Conservation (phyloP, 2,329 filamentous ascomycete species). For the Escovopsis sp. region DNA sequence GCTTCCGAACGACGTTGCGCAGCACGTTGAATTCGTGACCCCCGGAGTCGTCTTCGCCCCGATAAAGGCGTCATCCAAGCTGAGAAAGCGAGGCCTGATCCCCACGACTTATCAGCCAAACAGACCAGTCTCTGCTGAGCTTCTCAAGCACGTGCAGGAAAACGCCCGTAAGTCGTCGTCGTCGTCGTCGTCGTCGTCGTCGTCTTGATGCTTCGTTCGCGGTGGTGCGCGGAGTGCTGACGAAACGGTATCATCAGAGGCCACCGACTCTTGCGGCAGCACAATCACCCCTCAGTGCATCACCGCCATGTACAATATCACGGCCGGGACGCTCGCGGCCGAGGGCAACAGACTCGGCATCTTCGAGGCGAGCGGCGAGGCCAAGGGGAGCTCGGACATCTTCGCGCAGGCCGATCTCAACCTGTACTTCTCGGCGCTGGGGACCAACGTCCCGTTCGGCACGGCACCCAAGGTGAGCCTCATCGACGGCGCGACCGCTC, state of each 20-base stretch:
- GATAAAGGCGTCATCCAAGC: neutral
- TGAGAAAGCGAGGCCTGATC: neutral
- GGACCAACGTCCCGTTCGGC: conserved; percentile 25
- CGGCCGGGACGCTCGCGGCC: conserved; percentile 20
- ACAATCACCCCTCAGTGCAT: conserved; percentile 44
- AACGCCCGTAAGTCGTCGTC: conserved; percentile 1
- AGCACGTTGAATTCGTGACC: conserved; percentile 27
- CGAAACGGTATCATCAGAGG: neutral
- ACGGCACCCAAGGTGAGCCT: conserved; percentile 28
- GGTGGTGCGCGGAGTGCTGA: neutral
- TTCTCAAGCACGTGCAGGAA: neutral
- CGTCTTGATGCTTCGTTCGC: no score
- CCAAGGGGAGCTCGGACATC: conserved; percentile 23
- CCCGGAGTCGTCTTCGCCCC: conserved; percentile 18
- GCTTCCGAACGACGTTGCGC: conserved; percentile 20
- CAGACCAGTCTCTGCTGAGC: neutral
- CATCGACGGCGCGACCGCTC: conserved; percentile 32
- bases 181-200: no score
- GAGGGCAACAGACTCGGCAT: conserved; percentile 34
- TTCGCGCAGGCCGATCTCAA: conserved; percentile 36
- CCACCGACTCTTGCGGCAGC: conserved; percentile 26
- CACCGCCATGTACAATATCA: conserved; percentile 31
- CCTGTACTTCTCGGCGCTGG: conserved; percentile 30
- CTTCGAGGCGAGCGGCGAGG: conserved; percentile 35
- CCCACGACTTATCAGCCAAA: neutral